Evolutionary conservation across 495 filamentous ascomycete species (phyloP).

Genomic region (Platismatia glauca): DNA sequence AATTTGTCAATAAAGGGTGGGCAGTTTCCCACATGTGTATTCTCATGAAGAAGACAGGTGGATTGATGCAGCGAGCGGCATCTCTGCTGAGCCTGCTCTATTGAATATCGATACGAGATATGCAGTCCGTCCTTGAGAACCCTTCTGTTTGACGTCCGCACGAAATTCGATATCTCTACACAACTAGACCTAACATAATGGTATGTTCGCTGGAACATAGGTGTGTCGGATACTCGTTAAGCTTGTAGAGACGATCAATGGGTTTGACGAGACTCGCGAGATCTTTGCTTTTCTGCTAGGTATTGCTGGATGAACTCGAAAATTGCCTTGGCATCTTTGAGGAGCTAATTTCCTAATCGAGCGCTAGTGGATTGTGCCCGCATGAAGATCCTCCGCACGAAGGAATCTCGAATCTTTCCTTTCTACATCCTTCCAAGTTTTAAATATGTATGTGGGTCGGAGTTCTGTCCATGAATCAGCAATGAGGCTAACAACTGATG

Average conservation of each 20-base stretch:
- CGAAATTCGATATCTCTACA: not conserved
- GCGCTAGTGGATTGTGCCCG: not conserved
- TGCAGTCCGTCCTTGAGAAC: not conserved
- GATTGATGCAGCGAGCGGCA: not conserved
- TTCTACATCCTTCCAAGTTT: conserved; percentile 97
- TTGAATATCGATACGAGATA: not conserved
- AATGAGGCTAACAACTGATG: conserved; percentile 36
- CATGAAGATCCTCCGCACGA: not conserved
- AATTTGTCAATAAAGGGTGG: conserved; percentile 37
- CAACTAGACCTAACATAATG: not conserved
- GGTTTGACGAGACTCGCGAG: too few species aligned
- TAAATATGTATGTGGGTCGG: conserved; percentile 75
- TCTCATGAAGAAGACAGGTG: not conserved
- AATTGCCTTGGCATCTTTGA: not conserved
- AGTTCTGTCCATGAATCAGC: not conserved
- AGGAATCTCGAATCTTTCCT: conserved; percentile 26
- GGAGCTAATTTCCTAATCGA: conserved; percentile 8
- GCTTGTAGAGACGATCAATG: not conserved
- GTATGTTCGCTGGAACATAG: conserved; percentile 4
- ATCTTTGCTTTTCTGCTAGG: too few species aligned
- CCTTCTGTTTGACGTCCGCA: not conserved
- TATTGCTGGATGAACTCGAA: not conserved
- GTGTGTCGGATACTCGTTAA: not conserved
- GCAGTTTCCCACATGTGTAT: not conserved
- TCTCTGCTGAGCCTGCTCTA: not conserved